Base-by-base conservation (phyloP, 140 eudicot genomes). In the Senecio squalidus region DNA sequence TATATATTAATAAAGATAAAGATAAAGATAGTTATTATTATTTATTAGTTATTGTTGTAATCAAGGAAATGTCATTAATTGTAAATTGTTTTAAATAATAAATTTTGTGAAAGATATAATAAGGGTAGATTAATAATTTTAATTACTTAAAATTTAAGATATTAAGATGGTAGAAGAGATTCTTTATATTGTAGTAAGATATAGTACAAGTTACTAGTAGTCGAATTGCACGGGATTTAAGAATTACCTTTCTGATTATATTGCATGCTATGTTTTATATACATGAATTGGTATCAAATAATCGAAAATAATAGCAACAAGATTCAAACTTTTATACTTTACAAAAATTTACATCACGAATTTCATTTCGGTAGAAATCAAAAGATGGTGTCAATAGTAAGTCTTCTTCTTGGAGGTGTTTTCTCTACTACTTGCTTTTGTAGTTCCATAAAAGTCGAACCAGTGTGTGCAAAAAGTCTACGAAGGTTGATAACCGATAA, bases 401-500 rank as follows among this genome's bases (percentile, higher is more conserved):
- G 83, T 76, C 76, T 78, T 53, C 97, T 74, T 71, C 67, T 78
- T 11, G 77, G 80, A 27, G 95, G 95, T 62, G 80, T 74, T 70
- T 78, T 86, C 77, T 80, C 97, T 43, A 81, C 61, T 26, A 80
- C 64, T 68, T 90, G 97, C 76, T 90, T 90, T 55, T 90, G 88
- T 66, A 74, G 54, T 56, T 90, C 97, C 97, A 90, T 90, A 66
- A 90, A 90, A 41, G 77, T 69, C 6, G 85, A 78, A 57, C 97
- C 97, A 47, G 49, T 78, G 62, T 83, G 69, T 23, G 94, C 95
- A 57, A 82, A 90, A 52, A 90, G 74, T 80, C 97, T 77, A 47
- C 91, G 75, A 2, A 90, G 85, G 31, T 90, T 90, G 66, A 90
- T 90, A 56, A 90, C 97, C 0, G 97, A 86, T 5, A 90, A 80